phyloP scores from a whole-genome alignment of 441 rosid genomes.

The Eruca vesicaria region DNA sequence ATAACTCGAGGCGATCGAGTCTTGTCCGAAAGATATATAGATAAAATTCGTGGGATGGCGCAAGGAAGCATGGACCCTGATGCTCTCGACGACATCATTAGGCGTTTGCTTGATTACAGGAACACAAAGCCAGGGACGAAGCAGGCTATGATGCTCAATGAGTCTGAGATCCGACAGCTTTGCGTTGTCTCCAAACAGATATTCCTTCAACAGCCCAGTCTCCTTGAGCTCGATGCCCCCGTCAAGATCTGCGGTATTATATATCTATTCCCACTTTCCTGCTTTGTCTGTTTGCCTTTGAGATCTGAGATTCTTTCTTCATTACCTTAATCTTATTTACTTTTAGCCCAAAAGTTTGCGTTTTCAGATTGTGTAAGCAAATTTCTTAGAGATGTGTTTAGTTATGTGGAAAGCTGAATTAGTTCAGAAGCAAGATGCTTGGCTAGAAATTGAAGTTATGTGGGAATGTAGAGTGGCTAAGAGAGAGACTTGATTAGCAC shows the following conservation, averaged over 20 bases:
- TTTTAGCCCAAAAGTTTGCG: conserved; percentile 3
- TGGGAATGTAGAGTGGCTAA: conserved; percentile 4
- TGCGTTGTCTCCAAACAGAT: conserved; percentile 63
- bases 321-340: background rate
- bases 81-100: conserved; percentile 64
- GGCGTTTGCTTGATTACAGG: conserved; percentile 60
- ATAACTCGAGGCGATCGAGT: background rate
- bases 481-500: background rate
- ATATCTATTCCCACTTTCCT: background rate
- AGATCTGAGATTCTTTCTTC: conserved; percentile 13
- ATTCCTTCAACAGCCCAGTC: conserved; percentile 81
- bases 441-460: background rate
- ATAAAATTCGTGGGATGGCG: conserved; percentile 34
- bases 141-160: conserved; percentile 72
- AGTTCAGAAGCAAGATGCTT: background rate
- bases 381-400: background rate
- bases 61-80: conserved; percentile 52
- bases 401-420: background rate
- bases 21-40: conserved; percentile 1
- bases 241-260: conserved; percentile 84
- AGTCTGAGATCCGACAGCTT: conserved; percentile 84
- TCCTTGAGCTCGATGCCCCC: conserved; percentile 90
- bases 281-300: background rate
- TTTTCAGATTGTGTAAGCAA: background rate
- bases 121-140: conserved; percentile 54